Evolutionary conservation across 345 rosid species (phyloP).

Genomic region (Microcos paniculata): DNA sequence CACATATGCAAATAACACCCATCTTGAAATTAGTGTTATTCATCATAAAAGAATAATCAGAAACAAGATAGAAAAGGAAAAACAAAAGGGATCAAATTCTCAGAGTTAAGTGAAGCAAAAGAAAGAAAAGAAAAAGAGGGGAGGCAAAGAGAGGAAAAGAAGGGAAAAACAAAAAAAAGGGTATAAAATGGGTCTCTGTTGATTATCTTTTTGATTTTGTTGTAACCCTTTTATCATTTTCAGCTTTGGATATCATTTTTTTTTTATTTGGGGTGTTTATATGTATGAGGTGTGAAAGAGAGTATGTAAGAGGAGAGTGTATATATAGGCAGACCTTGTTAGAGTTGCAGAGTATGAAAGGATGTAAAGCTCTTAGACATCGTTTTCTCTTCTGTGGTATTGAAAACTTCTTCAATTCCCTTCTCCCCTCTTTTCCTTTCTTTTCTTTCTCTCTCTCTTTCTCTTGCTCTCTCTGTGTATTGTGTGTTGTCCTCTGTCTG

Average conservation of each 20-base stretch:
- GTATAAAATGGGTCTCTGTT: conserved; percentile 18
- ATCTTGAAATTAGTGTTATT: conserved; percentile 4
- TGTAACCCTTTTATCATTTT: conserved; percentile 19
- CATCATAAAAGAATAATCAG: conserved; percentile 6
- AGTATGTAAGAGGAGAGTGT: not conserved
- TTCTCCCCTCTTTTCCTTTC: not conserved
- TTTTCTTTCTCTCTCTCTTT: not conserved
- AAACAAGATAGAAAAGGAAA: not conserved
- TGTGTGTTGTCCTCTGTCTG: conserved; percentile 25
- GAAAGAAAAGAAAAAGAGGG: not conserved
- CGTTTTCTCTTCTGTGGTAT: conserved; percentile 49
- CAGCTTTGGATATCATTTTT: conserved; percentile 24
- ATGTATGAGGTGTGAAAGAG: not conserved
- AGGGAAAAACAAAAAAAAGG: conserved; percentile 15
- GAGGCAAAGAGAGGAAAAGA: conserved; percentile 7
- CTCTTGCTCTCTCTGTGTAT: not conserved
- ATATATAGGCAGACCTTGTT: conserved; percentile 33
- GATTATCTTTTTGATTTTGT: not conserved
- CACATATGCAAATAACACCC: conserved; percentile 16
- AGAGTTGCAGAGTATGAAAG: conserved; percentile 51
- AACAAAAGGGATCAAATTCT: not conserved
- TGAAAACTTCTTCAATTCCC: conserved; percentile 47
- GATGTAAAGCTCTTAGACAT: conserved; percentile 54
- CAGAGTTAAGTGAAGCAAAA: not conserved
- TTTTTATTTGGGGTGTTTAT: not conserved